A percentile compares a stretch with the other conserved stretches of the same genome.
Conservation (phyloP, 805 yeast genomes). For the Hanseniaspora pseudoguilliermondii region DNA sequence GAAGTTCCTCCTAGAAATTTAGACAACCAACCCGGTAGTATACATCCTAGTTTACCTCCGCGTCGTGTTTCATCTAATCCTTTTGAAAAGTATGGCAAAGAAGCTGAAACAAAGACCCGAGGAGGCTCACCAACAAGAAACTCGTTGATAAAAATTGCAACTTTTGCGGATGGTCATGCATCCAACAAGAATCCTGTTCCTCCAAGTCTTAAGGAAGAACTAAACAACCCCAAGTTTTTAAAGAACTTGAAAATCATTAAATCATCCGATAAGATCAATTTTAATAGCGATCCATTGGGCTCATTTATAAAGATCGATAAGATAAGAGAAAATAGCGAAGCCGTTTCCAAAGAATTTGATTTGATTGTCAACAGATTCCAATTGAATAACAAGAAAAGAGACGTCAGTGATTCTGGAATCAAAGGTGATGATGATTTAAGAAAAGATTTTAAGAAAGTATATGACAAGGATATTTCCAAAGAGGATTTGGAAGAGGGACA, state of each 20-base stretch:
- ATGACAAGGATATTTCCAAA: background rate
- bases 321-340: conserved; percentile 9
- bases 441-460: background rate
- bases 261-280: background rate
- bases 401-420: conserved; percentile 6
- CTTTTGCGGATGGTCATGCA: background rate
- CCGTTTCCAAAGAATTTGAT: conserved; percentile 11
- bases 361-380: conserved; percentile 11
- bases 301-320: background rate
- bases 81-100: background rate
- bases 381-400: conserved; percentile 1
- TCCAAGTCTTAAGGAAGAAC: conserved; percentile 9
- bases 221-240: conserved; percentile 8
- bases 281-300: background rate
- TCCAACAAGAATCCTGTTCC: conserved; percentile 5
- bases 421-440: conserved; percentile 2
- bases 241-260: background rate
- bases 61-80: background rate
- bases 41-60: conserved; percentile 9
- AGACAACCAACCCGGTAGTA: background rate
- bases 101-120: background rate
- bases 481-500: conserved; percentile 28
- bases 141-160: conserved; percentile 2
- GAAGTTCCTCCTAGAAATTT: background rate
- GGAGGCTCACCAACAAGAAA: background rate